Percentiles rank a stretch among this genome's conserved stretches.
Conservation (phyloP, 176 grass and related monocot species). For the Oryza brachyantha region DNA sequence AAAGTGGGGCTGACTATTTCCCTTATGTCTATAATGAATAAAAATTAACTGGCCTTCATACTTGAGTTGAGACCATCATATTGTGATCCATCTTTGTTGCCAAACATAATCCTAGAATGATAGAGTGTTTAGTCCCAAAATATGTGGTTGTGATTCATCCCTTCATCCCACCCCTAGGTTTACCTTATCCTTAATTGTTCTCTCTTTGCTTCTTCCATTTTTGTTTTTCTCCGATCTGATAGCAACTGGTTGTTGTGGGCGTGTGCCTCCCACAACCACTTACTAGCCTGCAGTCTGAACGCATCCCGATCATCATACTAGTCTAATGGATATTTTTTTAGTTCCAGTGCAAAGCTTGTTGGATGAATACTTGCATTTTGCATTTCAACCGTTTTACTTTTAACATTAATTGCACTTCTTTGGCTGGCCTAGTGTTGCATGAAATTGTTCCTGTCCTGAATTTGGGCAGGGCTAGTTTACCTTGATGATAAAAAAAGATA, state of each 20-base stretch:
- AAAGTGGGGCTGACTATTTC: conserved; percentile 5
- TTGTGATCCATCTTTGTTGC: background rate
- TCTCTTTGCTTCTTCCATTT: conserved; percentile 36
- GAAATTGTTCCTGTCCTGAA: conserved; percentile 13
- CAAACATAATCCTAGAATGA: background rate
- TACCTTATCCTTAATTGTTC: conserved; percentile 47
- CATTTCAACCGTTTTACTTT: conserved; percentile 1
- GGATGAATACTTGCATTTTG: background rate
- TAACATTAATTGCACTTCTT: background rate
- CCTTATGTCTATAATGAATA: background rate
- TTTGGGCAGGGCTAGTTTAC: background rate
- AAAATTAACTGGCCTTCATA: conserved; percentile 7
- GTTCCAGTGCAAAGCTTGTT: background rate
- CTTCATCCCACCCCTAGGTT: conserved; percentile 38
- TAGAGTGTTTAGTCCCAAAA: conserved; percentile 18
- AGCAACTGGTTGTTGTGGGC: conserved; percentile 38
- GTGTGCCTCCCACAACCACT: conserved; percentile 59
- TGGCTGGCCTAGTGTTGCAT: background rate
- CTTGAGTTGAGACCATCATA: conserved; percentile 7
- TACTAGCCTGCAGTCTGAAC: conserved; percentile 30
- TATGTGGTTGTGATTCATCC: conserved; percentile 39
- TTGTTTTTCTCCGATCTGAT: conserved; percentile 39
- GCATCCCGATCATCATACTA: conserved; percentile 36
- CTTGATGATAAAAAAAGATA: conserved; percentile 21
- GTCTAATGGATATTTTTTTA: conserved; percentile 14